Evolutionary conservation across 2,329 filamentous ascomycete species (phyloP).

Genomic region (Neocucurbitaria cava): DNA sequence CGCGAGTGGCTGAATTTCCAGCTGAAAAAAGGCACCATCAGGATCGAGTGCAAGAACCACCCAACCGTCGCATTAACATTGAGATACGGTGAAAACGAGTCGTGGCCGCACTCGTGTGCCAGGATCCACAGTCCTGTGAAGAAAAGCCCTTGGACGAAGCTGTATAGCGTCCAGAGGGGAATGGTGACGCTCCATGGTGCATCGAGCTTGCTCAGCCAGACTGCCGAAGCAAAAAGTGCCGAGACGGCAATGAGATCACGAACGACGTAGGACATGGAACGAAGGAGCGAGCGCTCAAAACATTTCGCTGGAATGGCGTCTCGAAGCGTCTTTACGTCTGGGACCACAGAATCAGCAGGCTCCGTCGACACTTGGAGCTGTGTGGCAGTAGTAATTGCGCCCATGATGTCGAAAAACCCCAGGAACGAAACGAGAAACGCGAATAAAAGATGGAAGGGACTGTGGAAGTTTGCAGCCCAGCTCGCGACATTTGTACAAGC

Average conservation of each 20-base stretch:
- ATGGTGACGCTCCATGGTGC: constrained; percentile 18
- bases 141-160: constrained; percentile 69
- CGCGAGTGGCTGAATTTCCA: constrained; percentile 75
- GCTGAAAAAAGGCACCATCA: constrained; percentile 74
- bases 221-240: constrained; percentile 22
- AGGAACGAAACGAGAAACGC: neutral
- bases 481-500: constrained; percentile 18
- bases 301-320: constrained; percentile 33
- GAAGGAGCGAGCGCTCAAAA: constrained; percentile 31
- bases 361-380: constrained; percentile 22
- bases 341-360: constrained; percentile 22
- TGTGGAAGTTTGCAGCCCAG: constrained; percentile 3
- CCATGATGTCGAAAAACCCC: constrained; percentile 10
- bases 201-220: constrained; percentile 19
- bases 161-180: constrained; percentile 62
- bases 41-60: constrained; percentile 69
- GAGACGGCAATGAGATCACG: constrained; percentile 31
- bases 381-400: constrained; percentile 23
- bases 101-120: constrained; percentile 75
- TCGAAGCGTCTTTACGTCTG: constrained; percentile 32
- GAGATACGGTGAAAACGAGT: constrained; percentile 67
- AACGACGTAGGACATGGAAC: constrained; percentile 31
- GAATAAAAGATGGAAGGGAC: constrained; percentile 5
- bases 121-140: constrained; percentile 72
- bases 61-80: constrained; percentile 68